Base-by-base conservation (phyloP, 1,139 yeast genomes). In the Saccharomyces hybrid region DNA sequence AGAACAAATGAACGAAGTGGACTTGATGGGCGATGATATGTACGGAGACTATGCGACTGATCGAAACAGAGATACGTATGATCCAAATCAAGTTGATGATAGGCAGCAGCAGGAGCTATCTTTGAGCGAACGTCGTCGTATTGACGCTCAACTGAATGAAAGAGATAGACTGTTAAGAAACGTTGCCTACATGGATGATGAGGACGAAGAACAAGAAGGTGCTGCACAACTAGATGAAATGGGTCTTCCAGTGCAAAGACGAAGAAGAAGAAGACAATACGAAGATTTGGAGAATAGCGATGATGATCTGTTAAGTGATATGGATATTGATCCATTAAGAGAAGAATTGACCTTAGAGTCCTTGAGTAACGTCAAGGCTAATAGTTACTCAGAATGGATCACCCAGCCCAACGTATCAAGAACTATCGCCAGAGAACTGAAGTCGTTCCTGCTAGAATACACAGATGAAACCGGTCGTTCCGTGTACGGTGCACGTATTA, bases 391-490 rank as follows among this genome's bases (percentile, higher is more conserved):
- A 16, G 98, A 93, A 69, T 95, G 99, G 99, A 84, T 95, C 41
- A 77, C 88, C 25, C 95, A 87, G 71, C 98, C 97, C 0, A 88
- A 90, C n/a, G 98, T 93, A 3, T 79, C 91, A 16, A 78, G 96
- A 65, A 86, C 97, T 1, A 90, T 95, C 66, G 95, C 96, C 3
- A 81, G 96, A 66, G 98, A 93, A 71, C 81, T 93, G 70, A 88
- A 87, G 66, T 82, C 88, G 5, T 95, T 95, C 69, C 75, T 95
- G 59, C 78, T 91, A 56, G 98, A 93, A 73, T 93, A 84, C 68
- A 91, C 97, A 2, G 98, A 93, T 70, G 93, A 85, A 48, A 83
- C 87, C 59, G 99, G 98, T 62, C 80, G 88, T 59, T 90, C 98
- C 3, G 97, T 93, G 4, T 95, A 95, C 70, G 99, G 99, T 73